Evolutionary conservation across 2,329 filamentous ascomycete genomes (phyloP).

Genomic region (Ophiostoma perfectum): DNA sequence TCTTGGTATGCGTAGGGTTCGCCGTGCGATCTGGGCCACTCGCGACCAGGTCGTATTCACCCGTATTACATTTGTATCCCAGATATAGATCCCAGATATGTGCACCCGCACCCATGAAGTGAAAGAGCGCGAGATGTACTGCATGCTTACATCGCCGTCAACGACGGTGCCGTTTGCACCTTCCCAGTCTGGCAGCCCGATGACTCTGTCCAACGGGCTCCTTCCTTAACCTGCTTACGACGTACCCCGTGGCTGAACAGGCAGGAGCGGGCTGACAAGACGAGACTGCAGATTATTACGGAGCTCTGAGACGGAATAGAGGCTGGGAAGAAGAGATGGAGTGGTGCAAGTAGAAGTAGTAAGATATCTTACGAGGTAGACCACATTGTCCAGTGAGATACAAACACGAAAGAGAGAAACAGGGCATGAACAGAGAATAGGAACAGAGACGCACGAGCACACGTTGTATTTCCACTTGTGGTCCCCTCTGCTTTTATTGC

Average conservation of each 20-base stretch:
- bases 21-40: neutral
- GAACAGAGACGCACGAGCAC: neutral
- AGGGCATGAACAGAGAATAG: neutral
- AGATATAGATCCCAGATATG: neutral
- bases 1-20: neutral
- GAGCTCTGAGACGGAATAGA: neutral
- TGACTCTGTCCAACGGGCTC: neutral
- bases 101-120: too few relatives aligned
- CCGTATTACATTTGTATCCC: neutral
- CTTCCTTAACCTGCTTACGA: conserved; percentile 2
- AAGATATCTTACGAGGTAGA: too few relatives aligned
- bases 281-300: neutral
- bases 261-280: neutral
- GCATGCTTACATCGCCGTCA: neutral
- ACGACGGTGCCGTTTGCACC: neutral
- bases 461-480: conserved; percentile 14
- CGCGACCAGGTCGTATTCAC: neutral
- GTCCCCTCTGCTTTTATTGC: neutral
- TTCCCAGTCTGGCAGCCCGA: neutral
- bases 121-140: neutral
- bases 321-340: neutral
- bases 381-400: neutral
- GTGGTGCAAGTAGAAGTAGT: neutral
- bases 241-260: neutral
- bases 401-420: neutral